Percentiles rank a stretch among this genome's conserved stretches.
Conservation (phyloP, 2,329 filamentous ascomycete species). For the Diaporthe capsici region DNA sequence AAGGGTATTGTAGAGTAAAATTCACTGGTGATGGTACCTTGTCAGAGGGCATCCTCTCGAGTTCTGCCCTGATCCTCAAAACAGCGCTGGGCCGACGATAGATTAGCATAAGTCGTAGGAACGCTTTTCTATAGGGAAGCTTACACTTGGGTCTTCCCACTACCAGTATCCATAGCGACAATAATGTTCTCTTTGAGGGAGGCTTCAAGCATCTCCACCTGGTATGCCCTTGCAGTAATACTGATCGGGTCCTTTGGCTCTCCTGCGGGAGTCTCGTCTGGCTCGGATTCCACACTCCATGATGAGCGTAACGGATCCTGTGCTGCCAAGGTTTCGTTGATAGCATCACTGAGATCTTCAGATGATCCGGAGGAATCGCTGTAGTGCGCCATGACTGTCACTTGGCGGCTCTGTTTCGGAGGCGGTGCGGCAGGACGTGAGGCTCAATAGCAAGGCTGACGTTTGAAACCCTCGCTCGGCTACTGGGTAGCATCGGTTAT, state of each 20-base stretch:
- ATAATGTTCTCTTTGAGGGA: slow-evolving; percentile 80
- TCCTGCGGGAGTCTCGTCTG: not conserved
- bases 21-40: slow-evolving; percentile 64
- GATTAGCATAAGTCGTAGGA: slow-evolving; percentile 11
- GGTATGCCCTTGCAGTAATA: slow-evolving; percentile 73
- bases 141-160: slow-evolving; percentile 84
- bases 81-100: slow-evolving; percentile 66
- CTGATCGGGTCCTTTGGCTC: slow-evolving; percentile 23
- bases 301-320: slow-evolving; percentile 17
- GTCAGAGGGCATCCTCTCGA: slow-evolving; percentile 65
- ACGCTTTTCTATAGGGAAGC: slow-evolving; percentile 44
- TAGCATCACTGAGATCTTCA: slow-evolving; percentile 70
- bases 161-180: slow-evolving; percentile 84
- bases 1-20: not conserved
- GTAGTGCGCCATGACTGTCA: slow-evolving; percentile 39
- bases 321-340: slow-evolving; percentile 87
- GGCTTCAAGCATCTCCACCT: slow-evolving; percentile 81
- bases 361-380: slow-evolving; percentile 29
- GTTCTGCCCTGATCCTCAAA: slow-evolving; percentile 75
- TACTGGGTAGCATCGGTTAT: not conserved
- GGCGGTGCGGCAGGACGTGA: not conserved
- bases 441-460: not conserved
- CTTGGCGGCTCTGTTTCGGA: not conserved
- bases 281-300: slow-evolving; percentile 29
- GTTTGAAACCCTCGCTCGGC: not conserved